Conservation (phyloP, 2,329 filamentous ascomycete species). For the Hypoxylon sp. region DNA sequence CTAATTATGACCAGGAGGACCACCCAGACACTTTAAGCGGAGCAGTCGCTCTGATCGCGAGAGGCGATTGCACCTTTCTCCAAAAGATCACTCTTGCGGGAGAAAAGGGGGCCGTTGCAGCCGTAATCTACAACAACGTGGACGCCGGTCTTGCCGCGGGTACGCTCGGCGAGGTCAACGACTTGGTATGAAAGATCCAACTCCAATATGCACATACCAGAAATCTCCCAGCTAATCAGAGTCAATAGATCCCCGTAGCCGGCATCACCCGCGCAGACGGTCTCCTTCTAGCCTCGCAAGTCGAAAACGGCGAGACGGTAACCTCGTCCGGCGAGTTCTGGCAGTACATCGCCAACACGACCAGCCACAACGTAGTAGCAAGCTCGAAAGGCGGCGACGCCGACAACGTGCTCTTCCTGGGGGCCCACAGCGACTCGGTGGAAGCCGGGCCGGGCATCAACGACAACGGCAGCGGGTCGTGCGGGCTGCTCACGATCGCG, state of each 20-base stretch:
- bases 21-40: conserved; percentile 58
- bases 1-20: conserved; percentile 48
- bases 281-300: conserved; percentile 29
- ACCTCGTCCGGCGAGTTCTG: conserved; percentile 37
- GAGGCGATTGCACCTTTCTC: conserved; percentile 65
- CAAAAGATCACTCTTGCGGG: conserved; percentile 63
- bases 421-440: conserved; percentile 69
- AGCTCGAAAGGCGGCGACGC: conserved; percentile 66
- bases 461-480: conserved; percentile 69
- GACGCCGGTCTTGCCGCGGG: conserved; percentile 55
- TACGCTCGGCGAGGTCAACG: conserved; percentile 57
- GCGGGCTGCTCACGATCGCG: conserved; percentile 67
- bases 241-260: conserved; percentile 54
- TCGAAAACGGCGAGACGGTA: conserved; percentile 30
- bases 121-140: conserved; percentile 67
- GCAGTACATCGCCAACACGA: conserved; percentile 41
- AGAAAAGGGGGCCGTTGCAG: conserved; percentile 61
- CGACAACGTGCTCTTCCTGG: conserved; percentile 65
- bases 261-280: conserved; percentile 57
- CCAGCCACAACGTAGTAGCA: conserved; percentile 65
- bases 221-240: conserved; percentile 8
- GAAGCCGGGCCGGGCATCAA: conserved; percentile 71
- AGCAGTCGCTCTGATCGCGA: conserved; percentile 63
- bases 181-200: conserved; percentile 46
- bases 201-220: background rate